Evolutionary conservation across 140 eudicot species (phyloP), one percentile per base, ranked within the genome.

Genomic region (Ambrosia hybrid): DNA sequence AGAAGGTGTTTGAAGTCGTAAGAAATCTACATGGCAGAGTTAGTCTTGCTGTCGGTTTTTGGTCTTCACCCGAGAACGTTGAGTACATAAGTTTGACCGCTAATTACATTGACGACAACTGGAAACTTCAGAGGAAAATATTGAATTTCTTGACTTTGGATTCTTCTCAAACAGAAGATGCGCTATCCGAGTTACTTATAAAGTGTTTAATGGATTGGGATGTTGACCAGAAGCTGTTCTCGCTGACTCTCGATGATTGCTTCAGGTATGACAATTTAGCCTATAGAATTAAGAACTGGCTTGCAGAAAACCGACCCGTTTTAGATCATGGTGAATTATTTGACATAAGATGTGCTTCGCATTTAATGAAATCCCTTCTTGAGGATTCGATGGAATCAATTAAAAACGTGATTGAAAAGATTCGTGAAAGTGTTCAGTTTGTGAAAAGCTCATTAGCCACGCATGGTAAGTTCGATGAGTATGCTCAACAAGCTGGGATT

Each of bases 131-230:
- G 74, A 90, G 80, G 73, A 90, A 86, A 76, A 53, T 87, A 39
- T 75, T 94, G 57, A 90, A 83, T 70, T 94, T 90, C 68, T 65
- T 91, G 30, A 83, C 90, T 65, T 70, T 86, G 61, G 97, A 88
- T 78, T 82, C 92, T 26, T 85, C 91, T 16, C 86, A 88, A 72
- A 94, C 91, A 0, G 92, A 90, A 68, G 97, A 90, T 71, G 57
- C 79, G 6, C 74, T 88, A 60, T 90, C 97, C 3, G 99, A 90
- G 48, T 84, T 83, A 49, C 67, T 94, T 51, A 86, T 88, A 21
- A 94, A 88, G 67, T 79, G 87, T 82, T 78, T 90, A 66, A 86
- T 83, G 84, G 93, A 86, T 72, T 93, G 98, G 98, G 93, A 82
- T 4, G 72, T 90, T 43, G 97, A 88, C 16, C 83, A 79, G 1